Conservation (phyloP, 495 filamentous ascomycete genomes). For the Penicillium nucicola region DNA sequence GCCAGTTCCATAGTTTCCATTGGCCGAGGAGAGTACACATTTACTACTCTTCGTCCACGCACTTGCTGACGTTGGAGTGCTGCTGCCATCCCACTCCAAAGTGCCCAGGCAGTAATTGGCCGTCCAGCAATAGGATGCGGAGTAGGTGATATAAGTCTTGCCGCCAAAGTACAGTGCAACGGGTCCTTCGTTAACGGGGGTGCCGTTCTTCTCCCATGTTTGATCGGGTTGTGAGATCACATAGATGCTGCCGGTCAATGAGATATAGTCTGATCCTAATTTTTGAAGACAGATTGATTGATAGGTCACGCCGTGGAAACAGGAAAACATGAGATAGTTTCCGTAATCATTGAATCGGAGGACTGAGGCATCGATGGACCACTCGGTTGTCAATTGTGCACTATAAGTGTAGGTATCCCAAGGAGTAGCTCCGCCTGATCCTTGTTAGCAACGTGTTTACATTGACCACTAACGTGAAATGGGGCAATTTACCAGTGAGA, state of each 20-base stretch:
- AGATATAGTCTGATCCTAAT: slow-evolving; percentile 20
- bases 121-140: slow-evolving; percentile 52
- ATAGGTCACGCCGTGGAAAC: slow-evolving; percentile 34
- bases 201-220: slow-evolving; percentile 44
- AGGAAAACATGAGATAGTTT: slow-evolving; percentile 46
- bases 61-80: slow-evolving; percentile 31
- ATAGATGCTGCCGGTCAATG: slow-evolving; percentile 24
- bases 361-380: slow-evolving; percentile 43
- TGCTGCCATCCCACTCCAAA: slow-evolving; percentile 39
- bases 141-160: slow-evolving; percentile 46
- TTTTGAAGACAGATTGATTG: slow-evolving; percentile 45
- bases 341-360: slow-evolving; percentile 29
- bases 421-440: slow-evolving; percentile 37
- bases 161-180: slow-evolving; percentile 43
- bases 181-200: slow-evolving; percentile 52
- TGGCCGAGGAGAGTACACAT: slow-evolving; percentile 31
- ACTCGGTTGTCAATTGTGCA: slow-evolving; percentile 16
- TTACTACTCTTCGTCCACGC: slow-evolving; percentile 44
- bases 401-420: slow-evolving; percentile 33
- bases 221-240: slow-evolving; percentile 44
- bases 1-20: slow-evolving; percentile 53
- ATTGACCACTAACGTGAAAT: too few relatives aligned
- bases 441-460: neutral
- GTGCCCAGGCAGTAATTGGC: slow-evolving; percentile 49
- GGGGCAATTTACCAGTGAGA: neutral